Conservation (phyloP, 441 rosid species). For the Erodium trifolium region DNA sequence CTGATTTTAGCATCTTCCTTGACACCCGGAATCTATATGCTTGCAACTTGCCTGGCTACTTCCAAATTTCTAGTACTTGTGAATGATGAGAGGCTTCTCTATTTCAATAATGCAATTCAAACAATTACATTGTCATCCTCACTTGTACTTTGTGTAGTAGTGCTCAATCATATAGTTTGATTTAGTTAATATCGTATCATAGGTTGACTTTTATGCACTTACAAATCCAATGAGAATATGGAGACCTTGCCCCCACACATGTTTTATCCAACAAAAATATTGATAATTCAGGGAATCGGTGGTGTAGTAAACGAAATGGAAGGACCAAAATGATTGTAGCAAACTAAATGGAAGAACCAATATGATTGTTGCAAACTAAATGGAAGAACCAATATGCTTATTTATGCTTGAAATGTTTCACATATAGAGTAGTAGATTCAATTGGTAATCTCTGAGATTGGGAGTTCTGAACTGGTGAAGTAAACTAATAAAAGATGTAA, state of each 20-base stretch:
- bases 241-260: background rate
- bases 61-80: background rate
- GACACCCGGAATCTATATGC: background rate
- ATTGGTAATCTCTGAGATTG: background rate
- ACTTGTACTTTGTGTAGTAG: background rate
- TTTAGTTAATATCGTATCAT: background rate
- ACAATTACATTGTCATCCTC: background rate
- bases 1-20: background rate
- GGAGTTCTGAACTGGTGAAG: constrained; percentile 1
- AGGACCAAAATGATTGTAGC: background rate
- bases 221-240: background rate
- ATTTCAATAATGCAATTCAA: background rate
- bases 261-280: background rate
- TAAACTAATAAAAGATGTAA: background rate
- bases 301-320: background rate
- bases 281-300: background rate
- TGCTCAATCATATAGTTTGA: background rate
- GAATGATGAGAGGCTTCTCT: background rate
- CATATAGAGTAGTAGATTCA: background rate
- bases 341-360: no score
- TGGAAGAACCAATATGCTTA: no score
- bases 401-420: background rate
- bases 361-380: no score
- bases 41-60: background rate
- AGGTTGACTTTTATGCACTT: background rate